phyloP scores from a whole-genome alignment of 169 alveolate species.

The Babesia sp. region DNA sequence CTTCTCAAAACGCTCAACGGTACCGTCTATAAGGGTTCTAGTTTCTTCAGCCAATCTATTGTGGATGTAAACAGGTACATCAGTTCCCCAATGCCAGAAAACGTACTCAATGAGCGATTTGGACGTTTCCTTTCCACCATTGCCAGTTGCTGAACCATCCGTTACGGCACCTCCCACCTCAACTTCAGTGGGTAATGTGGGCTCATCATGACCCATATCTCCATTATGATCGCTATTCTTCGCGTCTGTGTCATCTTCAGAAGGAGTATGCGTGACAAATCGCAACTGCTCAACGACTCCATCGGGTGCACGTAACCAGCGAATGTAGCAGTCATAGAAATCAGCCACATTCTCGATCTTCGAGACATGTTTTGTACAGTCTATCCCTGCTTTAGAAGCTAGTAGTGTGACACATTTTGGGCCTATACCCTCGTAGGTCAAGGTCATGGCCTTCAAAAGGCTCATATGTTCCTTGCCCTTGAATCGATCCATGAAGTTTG shows the following conservation, averaged over 20 bases:
- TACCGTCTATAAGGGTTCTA: slow-evolving; percentile 1
- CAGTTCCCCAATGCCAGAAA: slow-evolving; percentile 38
- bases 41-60: slow-evolving; percentile 49
- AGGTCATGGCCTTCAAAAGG: slow-evolving; percentile 41
- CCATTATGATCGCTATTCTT: background rate
- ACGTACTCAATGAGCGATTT: slow-evolving; percentile 1
- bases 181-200: background rate
- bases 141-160: background rate
- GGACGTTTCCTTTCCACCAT: background rate
- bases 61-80: slow-evolving; percentile 39
- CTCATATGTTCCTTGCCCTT: slow-evolving; percentile 45
- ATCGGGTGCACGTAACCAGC: slow-evolving; percentile 17
- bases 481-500: slow-evolving; percentile 16
- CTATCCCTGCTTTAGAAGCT: slow-evolving; percentile 23
- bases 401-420: slow-evolving; percentile 8
- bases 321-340: slow-evolving; percentile 29
- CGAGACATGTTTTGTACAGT: slow-evolving; percentile 25
- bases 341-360: slow-evolving; percentile 30
- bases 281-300: background rate
- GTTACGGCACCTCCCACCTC: background rate
- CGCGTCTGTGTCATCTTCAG: background rate
- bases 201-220: background rate
- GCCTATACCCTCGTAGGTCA: slow-evolving; percentile 54
- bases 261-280: background rate
- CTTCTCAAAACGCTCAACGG: slow-evolving; percentile 14